Base-by-base conservation (phyloP, 306 rosid genomes). In the Abrus pulchellus region DNA sequence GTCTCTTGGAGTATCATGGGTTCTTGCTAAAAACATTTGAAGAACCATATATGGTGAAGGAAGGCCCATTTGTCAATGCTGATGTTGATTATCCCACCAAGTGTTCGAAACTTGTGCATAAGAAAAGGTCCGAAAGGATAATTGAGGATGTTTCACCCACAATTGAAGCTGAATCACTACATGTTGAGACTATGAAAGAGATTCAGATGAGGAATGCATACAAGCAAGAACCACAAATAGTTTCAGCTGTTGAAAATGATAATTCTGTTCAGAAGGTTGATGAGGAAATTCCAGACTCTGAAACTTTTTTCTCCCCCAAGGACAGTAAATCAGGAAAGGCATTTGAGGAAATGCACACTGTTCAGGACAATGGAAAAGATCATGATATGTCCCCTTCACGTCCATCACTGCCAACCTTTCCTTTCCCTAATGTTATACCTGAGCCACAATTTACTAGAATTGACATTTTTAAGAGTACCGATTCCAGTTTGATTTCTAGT, bases 21-120 rank as follows among this genome's bases (percentile, higher is more conserved):
- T 93, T 95, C 77, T 73, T 50, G 44, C 62, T 89, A 57, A 95
- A 93, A 88, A 75, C 74, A 56, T 93, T 87, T 89, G 91, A 84
- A 68, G 99, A 93, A 80, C 90, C 96, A 54, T 93, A 90, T 80
- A 87, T 88, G 89, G 97, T 95, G 83, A 94, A 90, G 85, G 99
- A 91, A 63, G 98, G 99, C 38, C 91, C 85, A 64, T 93, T 95
- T 92, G 86, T 90, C 68, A 91, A 90, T 77, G 83, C 70, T 36
- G 90, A 86, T 85, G 88, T 78, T 77, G 99, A 91, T 82, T 90
- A 86, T 86, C 89, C 96, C 89, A 93, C 93, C 12, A 93, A 90
- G 90, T 72, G 98, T 83, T 93, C 99, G 54, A 84, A 86, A 76
- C 98, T 95, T 41, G 99, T 93, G 48, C 89, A 75, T 74, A 85